Evolutionary conservation across 345 rosid species (phyloP), one percentile per base, ranked within the genome.

Genomic region (Schrenkiella parvula): DNA sequence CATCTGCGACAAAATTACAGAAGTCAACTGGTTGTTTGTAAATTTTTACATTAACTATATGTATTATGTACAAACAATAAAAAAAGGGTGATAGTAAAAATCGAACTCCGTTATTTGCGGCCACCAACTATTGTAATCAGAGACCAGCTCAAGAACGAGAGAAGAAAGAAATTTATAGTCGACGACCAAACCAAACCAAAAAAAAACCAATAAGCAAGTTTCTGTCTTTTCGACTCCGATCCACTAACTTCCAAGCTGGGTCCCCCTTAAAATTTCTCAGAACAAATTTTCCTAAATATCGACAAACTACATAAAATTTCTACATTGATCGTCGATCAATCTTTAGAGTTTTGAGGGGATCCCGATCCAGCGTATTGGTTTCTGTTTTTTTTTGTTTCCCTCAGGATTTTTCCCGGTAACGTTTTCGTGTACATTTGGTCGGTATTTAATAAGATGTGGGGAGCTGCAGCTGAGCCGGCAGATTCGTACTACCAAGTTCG

Each of bases 401-500:
- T 50, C n/a, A 9, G n/a, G 23, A 2, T 26, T n/a, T 18, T 13
- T 11, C 54, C 56, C 56, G 73, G 63, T 44, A 59, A 31, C 60
- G 8, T 23, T 60, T 32, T 15, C 8, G 29, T 41, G 68, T 57
- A 43, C 38, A 25, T 66, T 41, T 41, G 28, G 23, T 57, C 13
- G 48, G 53, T 22, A 4, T 52, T 10, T 17, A 34, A 68, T 55
- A 37, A 80, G 81, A 95, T 95, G 96, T 86, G 96, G 95, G 70
- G 88, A 57, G 79, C 60, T 38, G 64, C 74, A 7, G 86, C 85
- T 18, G 85, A 85, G 56, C 85, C 91, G 19, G 86, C 87, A 37
- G 99, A 91, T 84, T 88, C 92, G 70, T 95, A 83, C 74, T 95
- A 95, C 64, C 75, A 85, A 84, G 90, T 89, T 79, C 87, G 97